These are phyloP conservation scores for Kodamaea arcana DNA, from an alignment of 1,139 yeast species.

Conservation along the genomic window DNA sequence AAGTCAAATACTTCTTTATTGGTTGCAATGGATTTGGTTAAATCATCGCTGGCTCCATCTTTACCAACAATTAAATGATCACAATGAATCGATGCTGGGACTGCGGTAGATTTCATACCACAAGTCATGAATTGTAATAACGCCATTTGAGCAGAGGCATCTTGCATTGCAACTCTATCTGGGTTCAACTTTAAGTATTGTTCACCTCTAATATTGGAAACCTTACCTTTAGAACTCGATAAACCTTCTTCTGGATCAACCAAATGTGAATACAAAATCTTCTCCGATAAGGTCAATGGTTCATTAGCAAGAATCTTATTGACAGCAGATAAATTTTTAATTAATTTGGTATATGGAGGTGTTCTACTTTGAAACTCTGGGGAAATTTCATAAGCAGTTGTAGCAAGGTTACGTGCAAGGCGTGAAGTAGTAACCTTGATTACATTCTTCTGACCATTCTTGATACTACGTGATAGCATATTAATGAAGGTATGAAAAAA, in stretches of 20 bases:
- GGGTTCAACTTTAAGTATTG: slow-evolving; percentile 87
- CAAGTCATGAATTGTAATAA: slow-evolving; percentile 94
- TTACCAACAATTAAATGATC: slow-evolving; percentile 96
- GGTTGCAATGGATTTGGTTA: slow-evolving; percentile 68
- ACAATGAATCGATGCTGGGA: slow-evolving; percentile 95
- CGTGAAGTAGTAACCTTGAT: too few species aligned
- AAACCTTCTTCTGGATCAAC: slow-evolving; percentile 80
- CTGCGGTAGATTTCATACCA: slow-evolving; percentile 79
- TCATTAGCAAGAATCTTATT: slow-evolving; percentile 59
- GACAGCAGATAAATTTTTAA: slow-evolving; percentile 59
- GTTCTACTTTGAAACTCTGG: slow-evolving; percentile 60
- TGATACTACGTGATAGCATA: too few species aligned
- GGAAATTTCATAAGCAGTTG: slow-evolving; percentile 41
- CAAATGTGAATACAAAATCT: slow-evolving; percentile 86
- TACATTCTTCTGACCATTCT: too few species aligned
- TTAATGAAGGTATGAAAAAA: too few species aligned
- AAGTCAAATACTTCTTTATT: slow-evolving; percentile 94
- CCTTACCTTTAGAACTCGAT: slow-evolving; percentile 41
- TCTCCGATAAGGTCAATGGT: slow-evolving; percentile 90
- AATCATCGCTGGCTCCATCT: slow-evolving; percentile 81
- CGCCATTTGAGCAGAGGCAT: slow-evolving; percentile 98
- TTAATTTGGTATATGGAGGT: slow-evolving; percentile 82
- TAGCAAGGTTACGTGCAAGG: slow-evolving; percentile 21
- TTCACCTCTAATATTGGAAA: slow-evolving; percentile 68
- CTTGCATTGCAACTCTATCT: slow-evolving; percentile 99